Evolutionary conservation across 306 rosid species (phyloP).

Genomic region (Prunus salicina): DNA sequence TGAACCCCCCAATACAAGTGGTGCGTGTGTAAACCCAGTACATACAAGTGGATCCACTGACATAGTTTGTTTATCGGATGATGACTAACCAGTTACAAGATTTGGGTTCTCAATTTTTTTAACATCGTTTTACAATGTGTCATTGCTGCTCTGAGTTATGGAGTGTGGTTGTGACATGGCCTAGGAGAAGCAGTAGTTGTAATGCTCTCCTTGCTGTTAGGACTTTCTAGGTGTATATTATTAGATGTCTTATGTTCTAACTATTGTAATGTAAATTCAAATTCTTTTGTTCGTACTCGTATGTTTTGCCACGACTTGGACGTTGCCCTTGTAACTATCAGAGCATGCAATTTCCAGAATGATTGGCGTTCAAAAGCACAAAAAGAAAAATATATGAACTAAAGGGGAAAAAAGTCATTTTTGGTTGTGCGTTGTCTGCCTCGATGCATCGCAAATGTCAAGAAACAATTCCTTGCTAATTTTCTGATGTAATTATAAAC

Average conservation of each 20-base stretch:
- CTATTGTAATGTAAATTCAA: constrained; percentile 1
- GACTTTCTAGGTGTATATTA: constrained; percentile 3
- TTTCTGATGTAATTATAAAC: too few relatives aligned
- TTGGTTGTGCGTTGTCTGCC: too few relatives aligned
- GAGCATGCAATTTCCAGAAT: neutral
- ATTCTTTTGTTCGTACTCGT: neutral
- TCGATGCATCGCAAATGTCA: too few relatives aligned
- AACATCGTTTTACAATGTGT: neutral
- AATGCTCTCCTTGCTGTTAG: neutral
- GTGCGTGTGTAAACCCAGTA: constrained; percentile 22
- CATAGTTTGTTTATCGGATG: constrained; percentile 79
- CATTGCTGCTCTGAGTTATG: neutral
- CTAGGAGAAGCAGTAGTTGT: constrained; percentile 1
- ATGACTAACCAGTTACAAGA: constrained; percentile 45
- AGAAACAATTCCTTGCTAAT: too few relatives aligned
- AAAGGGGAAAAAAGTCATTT: too few relatives aligned
- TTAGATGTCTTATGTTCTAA: neutral
- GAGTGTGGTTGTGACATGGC: neutral
- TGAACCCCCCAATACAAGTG: constrained; percentile 14
- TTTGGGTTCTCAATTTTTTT: neutral
- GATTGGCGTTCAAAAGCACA: neutral
- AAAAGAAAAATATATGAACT: too few relatives aligned
- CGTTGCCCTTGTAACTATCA: neutral
- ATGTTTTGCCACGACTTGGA: neutral
- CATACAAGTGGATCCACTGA: constrained; percentile 29